Conservation (phyloP, 1,284 basidiomycete species). For the Leccinum subrobustum region DNA sequence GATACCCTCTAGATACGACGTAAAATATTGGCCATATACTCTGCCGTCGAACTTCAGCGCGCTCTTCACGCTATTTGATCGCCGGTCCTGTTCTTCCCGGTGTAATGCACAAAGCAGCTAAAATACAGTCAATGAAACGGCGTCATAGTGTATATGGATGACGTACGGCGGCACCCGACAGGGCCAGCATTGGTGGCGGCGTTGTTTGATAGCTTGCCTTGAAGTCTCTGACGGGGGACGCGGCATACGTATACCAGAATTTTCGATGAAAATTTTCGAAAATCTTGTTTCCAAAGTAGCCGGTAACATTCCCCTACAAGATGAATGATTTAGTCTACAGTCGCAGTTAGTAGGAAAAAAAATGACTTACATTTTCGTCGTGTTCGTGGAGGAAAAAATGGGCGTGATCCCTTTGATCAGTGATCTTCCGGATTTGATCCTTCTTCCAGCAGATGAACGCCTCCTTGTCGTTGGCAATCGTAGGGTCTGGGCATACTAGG, state of each 20-base stretch:
- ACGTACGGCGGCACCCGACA: background rate
- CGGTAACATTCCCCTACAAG: background rate
- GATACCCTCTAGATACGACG: no score
- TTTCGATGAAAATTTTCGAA: background rate
- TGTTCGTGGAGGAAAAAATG: background rate
- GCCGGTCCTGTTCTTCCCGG: no score
- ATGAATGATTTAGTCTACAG: background rate
- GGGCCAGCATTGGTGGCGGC: background rate
- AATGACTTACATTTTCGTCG: background rate
- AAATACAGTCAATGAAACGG: no score
- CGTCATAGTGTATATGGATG: background rate
- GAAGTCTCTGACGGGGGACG: background rate
- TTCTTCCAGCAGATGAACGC: background rate
- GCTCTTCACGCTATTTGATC: no score
- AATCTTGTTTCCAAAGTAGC: background rate
- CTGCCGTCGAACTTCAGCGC: no score
- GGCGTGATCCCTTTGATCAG: background rate
- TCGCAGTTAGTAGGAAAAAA: background rate
- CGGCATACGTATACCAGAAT: background rate
- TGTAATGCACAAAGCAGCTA: no score
- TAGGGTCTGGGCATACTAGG: background rate
- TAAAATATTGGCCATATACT: no score
- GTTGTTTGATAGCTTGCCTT: background rate
- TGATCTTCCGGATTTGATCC: background rate
- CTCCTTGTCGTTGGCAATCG: background rate